These are phyloP conservation scores for Buddleja alternifolia DNA, from an alignment of 257 asterid genomes.

Conservation along the genomic window DNA sequence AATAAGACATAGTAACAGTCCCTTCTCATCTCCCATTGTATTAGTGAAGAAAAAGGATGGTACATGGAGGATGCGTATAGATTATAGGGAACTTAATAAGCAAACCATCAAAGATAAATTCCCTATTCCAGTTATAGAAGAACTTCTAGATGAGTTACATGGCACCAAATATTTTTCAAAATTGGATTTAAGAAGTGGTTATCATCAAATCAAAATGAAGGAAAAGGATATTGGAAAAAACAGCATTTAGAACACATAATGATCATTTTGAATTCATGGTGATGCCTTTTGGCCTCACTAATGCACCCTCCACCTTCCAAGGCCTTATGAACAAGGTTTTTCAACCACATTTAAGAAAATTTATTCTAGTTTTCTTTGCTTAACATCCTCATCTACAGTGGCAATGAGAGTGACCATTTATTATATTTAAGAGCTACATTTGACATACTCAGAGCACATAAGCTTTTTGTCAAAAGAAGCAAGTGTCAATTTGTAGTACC, in stretches of 20 bases:
- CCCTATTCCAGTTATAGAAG: conserved; percentile 24
- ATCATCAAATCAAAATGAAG: conserved; percentile 4
- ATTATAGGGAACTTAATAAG: background rate
- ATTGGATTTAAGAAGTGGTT: conserved; percentile 9
- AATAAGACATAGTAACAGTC: background rate
- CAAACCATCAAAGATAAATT: background rate
- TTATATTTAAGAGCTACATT: background rate
- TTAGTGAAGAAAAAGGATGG: background rate
- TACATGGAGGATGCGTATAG: background rate
- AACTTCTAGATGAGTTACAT: conserved; percentile 25
- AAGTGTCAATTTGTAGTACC: conserved; percentile 3
- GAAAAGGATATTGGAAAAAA: background rate
- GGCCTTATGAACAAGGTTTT: conserved; percentile 12
- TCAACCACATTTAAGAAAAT: background rate
- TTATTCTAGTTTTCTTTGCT: conserved; percentile 32
- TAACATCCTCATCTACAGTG: conserved; percentile 16
- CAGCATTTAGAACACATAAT: conserved; percentile 8
- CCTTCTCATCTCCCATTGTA: background rate
- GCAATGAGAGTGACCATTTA: background rate
- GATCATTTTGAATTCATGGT: conserved; percentile 20
- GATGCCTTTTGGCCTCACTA: conserved; percentile 24
- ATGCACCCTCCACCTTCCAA: conserved; percentile 31
- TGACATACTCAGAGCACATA: fast-evolving
- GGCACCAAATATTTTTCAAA: background rate
- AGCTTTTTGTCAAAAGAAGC: background rate